Percentiles rank a stretch among this genome's conserved stretches.
Conservation (phyloP, 495 filamentous ascomycete species). For the Lophium mytilinum region DNA sequence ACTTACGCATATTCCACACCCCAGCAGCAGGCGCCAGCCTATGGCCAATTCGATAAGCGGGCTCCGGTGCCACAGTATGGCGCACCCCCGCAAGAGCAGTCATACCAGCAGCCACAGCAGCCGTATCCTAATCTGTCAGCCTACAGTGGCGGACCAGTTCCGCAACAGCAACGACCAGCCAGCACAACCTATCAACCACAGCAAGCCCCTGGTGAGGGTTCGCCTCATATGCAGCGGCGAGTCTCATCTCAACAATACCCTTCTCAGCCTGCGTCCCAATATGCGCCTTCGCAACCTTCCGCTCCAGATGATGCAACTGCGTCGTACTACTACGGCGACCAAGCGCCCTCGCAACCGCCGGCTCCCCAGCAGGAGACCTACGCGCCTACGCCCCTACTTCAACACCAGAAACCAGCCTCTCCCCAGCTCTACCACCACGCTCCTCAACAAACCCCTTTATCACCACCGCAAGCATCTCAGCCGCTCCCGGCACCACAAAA, state of each 20-base stretch:
- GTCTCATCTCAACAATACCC: slow-evolving; percentile 19
- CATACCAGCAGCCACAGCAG: slow-evolving; percentile 23
- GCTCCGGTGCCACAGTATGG: slow-evolving; percentile 19
- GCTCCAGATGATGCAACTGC: slow-evolving; percentile 18
- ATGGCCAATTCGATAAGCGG: slow-evolving; percentile 31
- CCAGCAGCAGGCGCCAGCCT: slow-evolving; percentile 24
- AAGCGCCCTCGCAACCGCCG: slow-evolving; percentile 23
- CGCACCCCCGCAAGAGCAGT: slow-evolving; percentile 11
- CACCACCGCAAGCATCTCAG: slow-evolving; percentile 10
- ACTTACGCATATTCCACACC: slow-evolving; percentile 27
- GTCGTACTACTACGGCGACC: slow-evolving; percentile 31
- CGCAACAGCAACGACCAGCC: slow-evolving; percentile 15
- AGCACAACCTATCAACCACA: slow-evolving; percentile 21
- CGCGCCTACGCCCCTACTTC: slow-evolving; percentile 24
- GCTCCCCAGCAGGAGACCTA: slow-evolving; percentile 14
- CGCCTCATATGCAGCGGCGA: slow-evolving; percentile 23
- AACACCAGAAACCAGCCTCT: slow-evolving; percentile 10
- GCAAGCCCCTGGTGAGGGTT: slow-evolving; percentile 19
- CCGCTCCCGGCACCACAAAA: slow-evolving; percentile 3
- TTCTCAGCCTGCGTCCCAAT: slow-evolving; percentile 23
- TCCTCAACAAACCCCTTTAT: slow-evolving; percentile 20
- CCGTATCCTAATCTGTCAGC: slow-evolving; percentile 18
- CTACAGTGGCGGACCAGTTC: slow-evolving; percentile 8
- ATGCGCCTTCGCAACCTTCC: slow-evolving; percentile 26
- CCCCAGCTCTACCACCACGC: slow-evolving; percentile 20